Evolutionary conservation across 345 rosid genomes (phyloP).

Genomic region (Arabidopsis arenosa): DNA sequence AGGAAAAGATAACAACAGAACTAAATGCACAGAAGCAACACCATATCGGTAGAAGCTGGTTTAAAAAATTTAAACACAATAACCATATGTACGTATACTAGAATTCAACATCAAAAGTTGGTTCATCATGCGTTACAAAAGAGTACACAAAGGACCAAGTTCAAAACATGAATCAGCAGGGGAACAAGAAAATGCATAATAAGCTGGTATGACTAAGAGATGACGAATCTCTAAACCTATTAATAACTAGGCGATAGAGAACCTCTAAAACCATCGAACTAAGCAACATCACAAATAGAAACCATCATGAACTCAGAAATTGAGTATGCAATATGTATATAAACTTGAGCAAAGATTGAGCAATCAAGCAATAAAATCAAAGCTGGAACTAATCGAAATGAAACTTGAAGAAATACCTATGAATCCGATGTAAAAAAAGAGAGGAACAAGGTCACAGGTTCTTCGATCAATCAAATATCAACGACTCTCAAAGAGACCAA

Average conservation of each 20-base stretch:
- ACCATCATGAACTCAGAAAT: constrained; percentile 7
- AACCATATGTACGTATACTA: background rate
- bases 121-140: constrained; percentile 6
- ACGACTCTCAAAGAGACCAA: background rate
- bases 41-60: background rate
- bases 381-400: constrained; percentile 4
- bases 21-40: background rate
- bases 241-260: constrained; percentile 1
- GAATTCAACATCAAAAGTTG: constrained; percentile 8
- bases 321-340: background rate
- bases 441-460: constrained; percentile 12
- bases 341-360: constrained; percentile 11
- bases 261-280: constrained; percentile 5
- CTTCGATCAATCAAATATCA: constrained; percentile 13
- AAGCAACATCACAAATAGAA: constrained; percentile 20
- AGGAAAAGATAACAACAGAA: constrained; percentile 14
- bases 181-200: background rate
- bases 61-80: background rate
- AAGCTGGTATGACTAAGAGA: background rate
- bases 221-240: constrained; percentile 1
- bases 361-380: constrained; percentile 6
- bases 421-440: constrained; percentile 1
- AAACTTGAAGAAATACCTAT: constrained; percentile 1
- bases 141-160: background rate
- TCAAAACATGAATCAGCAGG: background rate